phyloP scores from a whole-genome alignment of 805 yeast species.

The Schizosaccharomyces pombe region ASM294v3 CU329670.1:4289501-4290000 shows the following conservation, averaged over 20 bases:
- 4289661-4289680: conserved; percentile 17
- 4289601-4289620: conserved; percentile 20
- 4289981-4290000: not conserved
- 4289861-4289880: conserved; percentile 10
- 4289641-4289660: conserved; percentile 17
- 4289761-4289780: conserved; percentile 16
- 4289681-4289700: conserved; percentile 17
- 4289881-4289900: not conserved
- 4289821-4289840: conserved; percentile 15
- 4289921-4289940: conserved; percentile 8
- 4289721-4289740: not conserved
- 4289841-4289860: conserved; percentile 15
- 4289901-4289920: conserved; percentile 1
- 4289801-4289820: conserved; percentile 20
- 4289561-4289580: conserved; percentile 14
- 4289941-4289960: conserved; percentile 6
- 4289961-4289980: conserved; percentile 2
- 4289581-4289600: conserved; percentile 19
- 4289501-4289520: conserved; percentile 19
- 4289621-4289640: conserved; percentile 16
- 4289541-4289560: conserved; percentile 18
- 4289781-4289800: conserved; percentile 17
- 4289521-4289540: conserved; percentile 21
- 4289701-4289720: conserved; percentile 17
- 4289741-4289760: conserved; percentile 7